Percentiles rank a stretch among this genome's conserved stretches.
These are phyloP conservation scores for Erodium moschatum DNA, from an alignment of 441 rosid species.

Conservation along the genomic window DNA sequence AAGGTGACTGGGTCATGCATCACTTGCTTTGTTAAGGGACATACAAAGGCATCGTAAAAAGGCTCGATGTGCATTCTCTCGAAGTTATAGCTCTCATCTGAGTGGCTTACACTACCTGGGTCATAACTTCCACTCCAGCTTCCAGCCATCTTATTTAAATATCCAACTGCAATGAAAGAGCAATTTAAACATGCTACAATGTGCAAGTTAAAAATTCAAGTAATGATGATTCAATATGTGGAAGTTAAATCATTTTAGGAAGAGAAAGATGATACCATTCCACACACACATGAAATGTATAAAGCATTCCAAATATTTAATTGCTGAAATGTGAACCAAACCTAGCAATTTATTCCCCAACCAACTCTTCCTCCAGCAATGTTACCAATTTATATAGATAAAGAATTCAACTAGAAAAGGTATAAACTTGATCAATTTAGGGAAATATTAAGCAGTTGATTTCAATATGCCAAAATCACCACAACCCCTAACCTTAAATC, in stretches of 20 bases:
- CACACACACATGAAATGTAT: background rate
- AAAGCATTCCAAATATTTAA: background rate
- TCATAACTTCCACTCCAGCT: constrained; percentile 62
- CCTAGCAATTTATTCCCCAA: background rate
- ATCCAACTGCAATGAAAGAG: background rate
- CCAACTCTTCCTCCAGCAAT: constrained; percentile 2
- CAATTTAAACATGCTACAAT: background rate
- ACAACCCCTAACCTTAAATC: background rate
- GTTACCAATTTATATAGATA: background rate
- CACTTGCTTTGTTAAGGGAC: constrained; percentile 77
- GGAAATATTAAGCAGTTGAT: background rate
- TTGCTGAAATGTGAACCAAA: background rate
- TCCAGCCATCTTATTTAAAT: constrained; percentile 40
- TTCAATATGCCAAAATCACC: background rate
- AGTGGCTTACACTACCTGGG: constrained; percentile 41
- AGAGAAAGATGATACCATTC: background rate
- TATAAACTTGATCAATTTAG: constrained; percentile 5
- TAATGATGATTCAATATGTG: background rate
- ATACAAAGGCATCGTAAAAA: constrained; percentile 78
- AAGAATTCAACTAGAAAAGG: background rate
- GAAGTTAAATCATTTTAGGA: background rate
- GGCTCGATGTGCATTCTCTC: constrained; percentile 65
- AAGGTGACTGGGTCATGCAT: constrained; percentile 78
- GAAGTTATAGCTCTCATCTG: constrained; percentile 65
- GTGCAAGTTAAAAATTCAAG: background rate